phyloP scores from a whole-genome alignment of 345 rosid genomes.

The Citrus australasica region DNA sequence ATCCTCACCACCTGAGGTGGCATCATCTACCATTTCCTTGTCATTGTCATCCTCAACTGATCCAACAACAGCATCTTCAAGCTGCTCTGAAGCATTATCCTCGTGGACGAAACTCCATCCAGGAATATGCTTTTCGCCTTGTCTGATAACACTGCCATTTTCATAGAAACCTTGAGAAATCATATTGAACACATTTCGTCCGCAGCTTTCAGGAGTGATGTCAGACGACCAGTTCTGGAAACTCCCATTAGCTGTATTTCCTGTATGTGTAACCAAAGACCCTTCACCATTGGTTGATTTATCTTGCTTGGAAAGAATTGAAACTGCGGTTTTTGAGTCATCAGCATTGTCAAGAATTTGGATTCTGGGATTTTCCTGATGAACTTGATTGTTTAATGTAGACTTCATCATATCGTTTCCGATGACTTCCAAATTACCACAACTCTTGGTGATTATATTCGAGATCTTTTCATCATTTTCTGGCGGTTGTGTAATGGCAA shows the following conservation, averaged over 20 bases:
- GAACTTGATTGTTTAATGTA: slow-evolving; percentile 23
- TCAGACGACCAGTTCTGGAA: slow-evolving; percentile 18
- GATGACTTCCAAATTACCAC: slow-evolving; percentile 2
- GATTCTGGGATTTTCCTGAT: slow-evolving; percentile 11
- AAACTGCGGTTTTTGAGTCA: slow-evolving; percentile 1
- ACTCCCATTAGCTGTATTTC: slow-evolving; percentile 3
- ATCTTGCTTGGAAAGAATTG: slow-evolving; percentile 13
- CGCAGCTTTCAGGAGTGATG: slow-evolving; percentile 13
- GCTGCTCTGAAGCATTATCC: slow-evolving; percentile 24
- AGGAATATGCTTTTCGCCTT: slow-evolving; percentile 18
- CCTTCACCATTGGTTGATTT: slow-evolving; percentile 7
- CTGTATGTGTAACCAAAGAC: slow-evolving; percentile 5
- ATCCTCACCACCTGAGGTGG: slow-evolving; percentile 31
- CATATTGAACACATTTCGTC: slow-evolving; percentile 12
- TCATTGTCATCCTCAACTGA: slow-evolving; percentile 25
- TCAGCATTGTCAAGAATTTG: slow-evolving; percentile 3
- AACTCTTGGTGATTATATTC: slow-evolving; percentile 5
- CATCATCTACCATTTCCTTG: slow-evolving; percentile 29
- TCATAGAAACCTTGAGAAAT: slow-evolving; percentile 19
- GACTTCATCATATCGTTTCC: slow-evolving; percentile 13
- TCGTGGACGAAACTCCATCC: slow-evolving; percentile 30
- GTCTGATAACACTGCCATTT: slow-evolving; percentile 17
- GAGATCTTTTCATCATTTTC: slow-evolving; percentile 17
- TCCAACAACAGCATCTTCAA: slow-evolving; percentile 14
- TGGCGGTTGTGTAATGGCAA: slow-evolving; percentile 12